Percentiles rank a stretch among this genome's conserved stretches.
These are phyloP conservation scores for Diplosphaera chodatii DNA, from an alignment of 139 green algal species.

Conservation along the genomic window DNA sequence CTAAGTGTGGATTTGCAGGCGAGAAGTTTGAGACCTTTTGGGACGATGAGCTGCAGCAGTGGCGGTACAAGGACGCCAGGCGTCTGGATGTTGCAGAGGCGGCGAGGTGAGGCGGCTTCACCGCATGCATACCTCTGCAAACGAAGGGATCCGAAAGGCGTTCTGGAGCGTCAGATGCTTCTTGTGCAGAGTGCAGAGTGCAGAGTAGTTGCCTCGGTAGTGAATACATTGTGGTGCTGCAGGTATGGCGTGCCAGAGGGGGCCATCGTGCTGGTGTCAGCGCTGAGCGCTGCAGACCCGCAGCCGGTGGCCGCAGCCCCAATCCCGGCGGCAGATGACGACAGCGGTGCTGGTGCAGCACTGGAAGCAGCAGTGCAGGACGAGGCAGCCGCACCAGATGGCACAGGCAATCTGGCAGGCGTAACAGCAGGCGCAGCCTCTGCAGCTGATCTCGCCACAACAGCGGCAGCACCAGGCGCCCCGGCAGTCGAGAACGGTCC, in stretches of 20 bases:
- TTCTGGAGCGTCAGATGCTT: too few relatives aligned
- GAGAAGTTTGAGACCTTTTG: constrained; percentile 68
- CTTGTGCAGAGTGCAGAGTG: too few relatives aligned
- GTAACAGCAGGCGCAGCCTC: not conserved
- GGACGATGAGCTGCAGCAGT: constrained; percentile 53
- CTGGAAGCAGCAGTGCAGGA: not conserved
- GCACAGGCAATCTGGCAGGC: not conserved
- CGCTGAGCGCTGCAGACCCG: constrained; percentile 1
- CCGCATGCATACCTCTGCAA: not conserved
- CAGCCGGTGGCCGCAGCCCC: not conserved
- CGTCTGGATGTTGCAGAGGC: constrained; percentile 23
- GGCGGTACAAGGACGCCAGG: constrained; percentile 46
- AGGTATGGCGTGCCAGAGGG: constrained; percentile 34
- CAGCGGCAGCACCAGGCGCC: too few relatives aligned
- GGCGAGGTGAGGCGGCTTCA: constrained; percentile 5
- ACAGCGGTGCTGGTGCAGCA: not conserved
- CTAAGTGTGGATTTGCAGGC: too few relatives aligned
- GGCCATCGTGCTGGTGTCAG: constrained; percentile 32
- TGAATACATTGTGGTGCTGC: not conserved
- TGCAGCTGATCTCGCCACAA: not conserved
- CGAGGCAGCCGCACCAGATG: too few relatives aligned
- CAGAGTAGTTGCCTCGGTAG: too few relatives aligned
- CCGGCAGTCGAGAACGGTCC: too few relatives aligned
- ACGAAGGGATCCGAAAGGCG: too few relatives aligned
- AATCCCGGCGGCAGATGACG: not conserved